Percentiles rank a stretch among this genome's conserved stretches.
Conservation (phyloP, 140 eudicot species). For the Bidens hawaiensis region DNA sequence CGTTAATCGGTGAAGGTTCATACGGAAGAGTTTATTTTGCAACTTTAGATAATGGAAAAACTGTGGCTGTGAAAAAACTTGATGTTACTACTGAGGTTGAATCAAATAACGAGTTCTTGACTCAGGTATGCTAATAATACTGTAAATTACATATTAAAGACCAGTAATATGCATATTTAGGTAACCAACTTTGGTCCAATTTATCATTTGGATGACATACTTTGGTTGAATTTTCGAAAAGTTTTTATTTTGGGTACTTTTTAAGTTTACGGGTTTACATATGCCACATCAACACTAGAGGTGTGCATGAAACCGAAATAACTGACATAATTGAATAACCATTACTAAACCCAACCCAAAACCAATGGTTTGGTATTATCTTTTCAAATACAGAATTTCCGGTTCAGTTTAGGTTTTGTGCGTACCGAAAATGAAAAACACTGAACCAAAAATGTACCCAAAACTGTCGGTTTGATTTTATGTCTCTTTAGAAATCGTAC, state of each 20-base stretch:
- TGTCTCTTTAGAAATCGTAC: too few relatives aligned
- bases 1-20: conserved; percentile 64
- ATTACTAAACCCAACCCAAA: too few relatives aligned
- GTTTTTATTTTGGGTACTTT: not conserved
- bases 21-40: conserved; percentile 64
- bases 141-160: not conserved
- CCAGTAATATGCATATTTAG: not conserved
- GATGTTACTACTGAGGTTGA: conserved; percentile 58
- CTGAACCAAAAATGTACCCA: too few relatives aligned
- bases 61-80: conserved; percentile 53
- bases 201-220: not conserved
- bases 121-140: conserved; percentile 37
- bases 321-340: too few relatives aligned
- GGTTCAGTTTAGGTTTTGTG: too few relatives aligned
- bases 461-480: too few relatives aligned
- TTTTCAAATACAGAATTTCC: too few relatives aligned
- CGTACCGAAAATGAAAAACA: too few relatives aligned
- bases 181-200: not conserved
- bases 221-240: not conserved
- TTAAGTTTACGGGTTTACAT: not conserved
- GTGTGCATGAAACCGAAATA: too few relatives aligned
- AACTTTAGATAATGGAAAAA: conserved; percentile 39
- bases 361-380: too few relatives aligned
- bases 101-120: conserved; percentile 45
- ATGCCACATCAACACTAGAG: not conserved